Evolutionary conservation across 345 rosid species (phyloP), one percentile per base, ranked within the genome.

Genomic region (Syzygium oleosum): DNA sequence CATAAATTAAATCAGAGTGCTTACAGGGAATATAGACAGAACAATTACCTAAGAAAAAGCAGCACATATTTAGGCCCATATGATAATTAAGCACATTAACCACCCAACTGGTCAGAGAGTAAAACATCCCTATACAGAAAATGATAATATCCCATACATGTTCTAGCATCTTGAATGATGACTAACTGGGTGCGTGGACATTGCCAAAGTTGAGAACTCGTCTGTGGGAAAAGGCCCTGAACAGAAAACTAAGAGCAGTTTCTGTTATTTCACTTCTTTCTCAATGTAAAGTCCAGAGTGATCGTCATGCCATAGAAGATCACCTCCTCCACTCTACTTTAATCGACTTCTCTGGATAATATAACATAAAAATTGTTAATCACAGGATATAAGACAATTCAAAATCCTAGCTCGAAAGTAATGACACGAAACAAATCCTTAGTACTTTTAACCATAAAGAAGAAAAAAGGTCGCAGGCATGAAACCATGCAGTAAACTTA

Each of bases 321-420:
- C 94, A 96, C 92, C 98, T 93, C 92, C 92, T 95, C 99, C 97
- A 96, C 56, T 92, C 97, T 15, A 96, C 96, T 92, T 91, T 94
- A 31, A 90, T 84, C 65, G 46, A 89, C 91, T 94, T 96, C 58
- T 94, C 99, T 95, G 93, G 89, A 92, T 78, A 31, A 23, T 46
- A 41, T 17, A 11, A 43, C 31, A 68, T 17, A 68, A 68, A 68
- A 68, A 68, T 34, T 6, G 80, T 68, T 68, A 68, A 68, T 68
- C 46, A 68, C 46, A 19, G 25, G 13, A 68, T 68, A 68, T 34
- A 5, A 11, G 46, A 68, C 46, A 34, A 68, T 34, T 34, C 25
- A 68, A 56, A 68, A 34, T 68, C 46, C 46, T 34, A 34, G 46
- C 25, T 34, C 25, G 58, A 54, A 54, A 54, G 58, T 54, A 4